These are phyloP conservation scores for Drechslera avenae DNA, from an alignment of 2,329 filamentous ascomycete genomes.

Conservation along the genomic window DNA sequence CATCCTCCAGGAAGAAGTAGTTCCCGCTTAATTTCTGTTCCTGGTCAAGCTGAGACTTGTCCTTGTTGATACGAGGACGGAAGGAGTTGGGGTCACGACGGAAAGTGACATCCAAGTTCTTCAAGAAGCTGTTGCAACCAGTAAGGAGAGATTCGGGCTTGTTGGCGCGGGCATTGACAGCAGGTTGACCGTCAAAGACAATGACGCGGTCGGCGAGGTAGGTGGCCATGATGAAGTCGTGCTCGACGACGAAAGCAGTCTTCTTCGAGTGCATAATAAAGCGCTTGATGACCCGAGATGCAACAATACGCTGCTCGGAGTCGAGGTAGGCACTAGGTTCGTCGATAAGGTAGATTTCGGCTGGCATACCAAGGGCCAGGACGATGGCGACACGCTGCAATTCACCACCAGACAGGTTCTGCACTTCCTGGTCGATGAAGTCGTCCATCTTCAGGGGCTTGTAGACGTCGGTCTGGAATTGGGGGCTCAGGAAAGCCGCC, in stretches of 20 bases:
- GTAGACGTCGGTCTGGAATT: slow-evolving; percentile 99
- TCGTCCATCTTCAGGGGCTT: slow-evolving; percentile 99
- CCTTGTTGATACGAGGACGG: slow-evolving; percentile 98
- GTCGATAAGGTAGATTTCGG: slow-evolving; percentile 98
- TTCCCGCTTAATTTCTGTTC: slow-evolving; percentile 95
- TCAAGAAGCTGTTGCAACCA: slow-evolving; percentile 94
- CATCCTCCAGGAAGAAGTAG: slow-evolving; percentile 97
- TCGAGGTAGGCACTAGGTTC: slow-evolving; percentile 87
- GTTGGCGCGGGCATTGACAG: slow-evolving; percentile 85
- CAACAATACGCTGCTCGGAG: slow-evolving; percentile 98
- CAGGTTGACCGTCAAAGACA: slow-evolving; percentile 94
- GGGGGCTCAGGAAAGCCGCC: slow-evolving; percentile 90
- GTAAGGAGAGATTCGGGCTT: slow-evolving; percentile 88
- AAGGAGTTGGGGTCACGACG: slow-evolving; percentile 95
- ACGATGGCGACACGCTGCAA: slow-evolving; percentile 99
- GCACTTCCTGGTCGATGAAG: slow-evolving; percentile 99
- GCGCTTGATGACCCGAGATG: slow-evolving; percentile 95
- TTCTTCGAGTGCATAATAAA: slow-evolving; percentile 99
- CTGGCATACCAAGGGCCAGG: slow-evolving; percentile 90
- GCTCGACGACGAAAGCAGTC: slow-evolving; percentile 98
- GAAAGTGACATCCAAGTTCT: slow-evolving; percentile 98
- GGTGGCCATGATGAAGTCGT: slow-evolving; percentile 98
- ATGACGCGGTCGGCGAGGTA: slow-evolving; percentile 92
- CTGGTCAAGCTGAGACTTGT: slow-evolving; percentile 92
- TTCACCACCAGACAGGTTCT: slow-evolving; percentile 99